A percentile compares a stretch with the other conserved stretches of the same genome.
phyloP scores from a whole-genome alignment of 2,329 filamentous ascomycete genomes.

The Neoarthrinium moseri region DNA sequence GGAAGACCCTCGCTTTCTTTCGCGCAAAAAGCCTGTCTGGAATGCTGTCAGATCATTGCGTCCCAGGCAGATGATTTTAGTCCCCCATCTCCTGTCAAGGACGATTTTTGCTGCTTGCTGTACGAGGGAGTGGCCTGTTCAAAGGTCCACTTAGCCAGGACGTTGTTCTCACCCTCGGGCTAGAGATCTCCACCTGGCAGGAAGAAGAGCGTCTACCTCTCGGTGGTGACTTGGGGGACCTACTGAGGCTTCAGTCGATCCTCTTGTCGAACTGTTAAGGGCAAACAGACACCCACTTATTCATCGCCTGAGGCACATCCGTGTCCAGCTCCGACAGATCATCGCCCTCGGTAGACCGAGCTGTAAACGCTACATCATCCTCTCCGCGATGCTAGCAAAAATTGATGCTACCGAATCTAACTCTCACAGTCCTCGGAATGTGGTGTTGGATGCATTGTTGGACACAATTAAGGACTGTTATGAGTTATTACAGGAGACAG shows the following conservation, averaged over 20 bases:
- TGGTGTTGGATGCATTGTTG: neutral
- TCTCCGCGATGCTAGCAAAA: constrained; percentile 18
- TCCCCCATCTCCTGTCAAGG: constrained; percentile 3
- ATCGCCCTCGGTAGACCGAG: constrained; percentile 20
- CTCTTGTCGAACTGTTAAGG: constrained; percentile 13
- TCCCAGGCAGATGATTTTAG: constrained; percentile 17
- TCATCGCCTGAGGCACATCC: constrained; percentile 13
- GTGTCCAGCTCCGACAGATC: constrained; percentile 18
- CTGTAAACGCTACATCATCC: constrained; percentile 20
- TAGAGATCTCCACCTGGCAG: constrained; percentile 19
- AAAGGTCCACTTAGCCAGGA: constrained; percentile 20
- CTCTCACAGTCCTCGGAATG: neutral
- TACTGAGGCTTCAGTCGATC: constrained; percentile 6
- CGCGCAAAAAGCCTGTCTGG: constrained; percentile 22
- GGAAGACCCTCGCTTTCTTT: constrained; percentile 19
- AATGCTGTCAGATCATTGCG: constrained; percentile 21
- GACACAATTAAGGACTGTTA: neutral
- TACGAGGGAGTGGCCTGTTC: constrained; percentile 20
- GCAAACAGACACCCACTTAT: constrained; percentile 15
- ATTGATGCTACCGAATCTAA: constrained; percentile 15
- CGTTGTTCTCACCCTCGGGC: constrained; percentile 14
- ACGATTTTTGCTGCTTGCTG: constrained; percentile 18
- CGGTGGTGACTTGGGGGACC: no score
- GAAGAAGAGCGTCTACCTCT: constrained; percentile 21
- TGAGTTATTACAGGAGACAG: neutral